Evolutionary conservation across 1,284 basidiomycete genomes (phyloP), one percentile per base, ranked within the genome.

Genomic region (Ustilago hordei): DNA sequence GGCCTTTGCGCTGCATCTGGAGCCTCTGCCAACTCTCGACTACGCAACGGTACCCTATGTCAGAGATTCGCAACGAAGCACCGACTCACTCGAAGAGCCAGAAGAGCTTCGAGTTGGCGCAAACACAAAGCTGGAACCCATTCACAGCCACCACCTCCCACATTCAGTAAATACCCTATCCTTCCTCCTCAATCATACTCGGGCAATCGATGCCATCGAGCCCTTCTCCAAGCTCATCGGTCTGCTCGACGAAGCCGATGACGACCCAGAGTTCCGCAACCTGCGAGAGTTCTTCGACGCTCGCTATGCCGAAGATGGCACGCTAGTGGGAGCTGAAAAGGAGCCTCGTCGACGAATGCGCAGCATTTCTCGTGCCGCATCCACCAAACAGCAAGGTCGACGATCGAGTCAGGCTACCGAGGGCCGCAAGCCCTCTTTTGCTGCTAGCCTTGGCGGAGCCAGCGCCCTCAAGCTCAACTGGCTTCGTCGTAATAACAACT

Each of bases 271-370:
- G 34, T 85, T 85, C 36, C 60, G 74, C 9, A 73, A 70, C 8
- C 61, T 85, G 52, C 75, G 82, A 31, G 71, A 70, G 0, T 85
- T 85, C 61, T 84, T 85, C 64, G 82, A 85, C 53, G 73, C 83
- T 13, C 76, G 83, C 5, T 75, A 72, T 23, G 56, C 63, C 12
- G 19, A 59, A 2, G 57, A 76, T 5, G 73, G 72, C 19, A 57
- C 48, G 15, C 53, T 76, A n/a, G 43, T 72, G 0, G 65, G 64
- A 28, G 56, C 55, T 0, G 79, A 76, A 17, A 73, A 64, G 53
- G 72, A 76, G 32, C 62, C 64, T 17, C 61, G 55, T 9, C 60
- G 61, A 35, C 68, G 75, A 19, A 67, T 66, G 53, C 67, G 75
- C 64, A 77, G 75, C 56, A 15, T 69, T 9, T 77, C 75, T 2